Evolutionary conservation across 176 grass and related monocot species (phyloP).

Genomic region (Tillandsia leiboldiana): DNA sequence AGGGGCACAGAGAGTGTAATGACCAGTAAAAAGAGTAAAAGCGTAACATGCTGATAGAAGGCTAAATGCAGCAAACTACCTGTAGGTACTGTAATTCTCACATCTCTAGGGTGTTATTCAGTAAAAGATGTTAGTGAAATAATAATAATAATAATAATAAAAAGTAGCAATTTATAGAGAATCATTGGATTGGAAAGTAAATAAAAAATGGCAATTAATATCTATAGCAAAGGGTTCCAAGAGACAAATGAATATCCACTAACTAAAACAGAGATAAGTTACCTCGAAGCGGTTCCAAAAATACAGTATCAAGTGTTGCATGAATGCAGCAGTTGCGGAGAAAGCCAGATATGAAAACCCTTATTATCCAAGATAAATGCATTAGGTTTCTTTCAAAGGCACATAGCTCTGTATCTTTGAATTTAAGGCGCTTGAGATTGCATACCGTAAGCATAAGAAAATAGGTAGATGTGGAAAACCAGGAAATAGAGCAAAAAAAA

Average conservation of each 20-base stretch:
- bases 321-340: slow-evolving; percentile 20
- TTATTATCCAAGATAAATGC: neutral
- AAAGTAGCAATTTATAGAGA: no score
- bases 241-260: no score
- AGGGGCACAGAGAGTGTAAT: neutral
- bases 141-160: no score
- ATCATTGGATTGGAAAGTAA: neutral
- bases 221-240: neutral
- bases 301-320: slow-evolving; percentile 23
- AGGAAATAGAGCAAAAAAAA: slow-evolving; percentile 32
- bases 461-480: slow-evolving; percentile 22
- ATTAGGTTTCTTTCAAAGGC: neutral
- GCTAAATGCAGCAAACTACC: neutral
- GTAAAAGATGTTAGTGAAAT: no score
- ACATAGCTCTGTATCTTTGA: neutral
- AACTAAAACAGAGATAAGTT: neutral
- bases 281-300: slow-evolving; percentile 30
- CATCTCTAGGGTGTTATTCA: no score
- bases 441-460: slow-evolving; percentile 24
- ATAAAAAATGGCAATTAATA: neutral
- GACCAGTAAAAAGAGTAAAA: no score
- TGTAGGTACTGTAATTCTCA: neutral
- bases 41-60: neutral
- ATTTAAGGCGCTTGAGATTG: neutral
- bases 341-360: slow-evolving; percentile 26